Evolutionary conservation across 2,329 filamentous ascomycete genomes (phyloP).

Genomic region (Endocalyx cinctus): DNA sequence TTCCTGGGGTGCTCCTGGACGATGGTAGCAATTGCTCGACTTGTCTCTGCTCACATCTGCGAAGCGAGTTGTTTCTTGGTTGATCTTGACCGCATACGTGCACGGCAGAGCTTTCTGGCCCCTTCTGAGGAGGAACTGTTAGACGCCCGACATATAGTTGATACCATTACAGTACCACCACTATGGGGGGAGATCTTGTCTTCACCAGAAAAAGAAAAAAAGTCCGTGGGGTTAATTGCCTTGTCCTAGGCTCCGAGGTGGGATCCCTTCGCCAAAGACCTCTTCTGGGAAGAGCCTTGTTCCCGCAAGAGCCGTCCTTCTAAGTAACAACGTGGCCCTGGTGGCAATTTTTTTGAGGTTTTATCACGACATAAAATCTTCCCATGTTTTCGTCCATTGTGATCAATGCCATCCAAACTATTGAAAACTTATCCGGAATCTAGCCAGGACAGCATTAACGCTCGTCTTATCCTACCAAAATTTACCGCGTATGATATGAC

Average conservation of each 20-base stretch:
- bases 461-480: conserved; percentile 11
- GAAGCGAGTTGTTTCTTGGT: conserved; percentile 11
- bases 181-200: no score
- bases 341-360: conserved; percentile 16
- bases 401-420: no score
- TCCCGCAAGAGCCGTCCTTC: conserved; percentile 14
- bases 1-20: conserved; percentile 17
- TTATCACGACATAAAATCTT: conserved; percentile 17
- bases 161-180: no score
- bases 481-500: conserved; percentile 17
- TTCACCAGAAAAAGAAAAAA: no score
- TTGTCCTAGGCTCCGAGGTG: no score
- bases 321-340: conserved; percentile 5
- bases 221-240: no score
- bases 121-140: conserved; percentile 13
- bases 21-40: conserved; percentile 11
- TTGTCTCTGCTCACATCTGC: conserved; percentile 11
- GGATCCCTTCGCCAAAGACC: no score
- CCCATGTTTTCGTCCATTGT: no score
- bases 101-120: conserved; percentile 12
- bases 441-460: no score
- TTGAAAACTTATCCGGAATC: no score
- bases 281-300: conserved; percentile 15
- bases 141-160: no score
- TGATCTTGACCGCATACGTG: conserved; percentile 18